Conservation (phyloP, 164 flowering plant species). For the Aristolochia californica region DNA sequence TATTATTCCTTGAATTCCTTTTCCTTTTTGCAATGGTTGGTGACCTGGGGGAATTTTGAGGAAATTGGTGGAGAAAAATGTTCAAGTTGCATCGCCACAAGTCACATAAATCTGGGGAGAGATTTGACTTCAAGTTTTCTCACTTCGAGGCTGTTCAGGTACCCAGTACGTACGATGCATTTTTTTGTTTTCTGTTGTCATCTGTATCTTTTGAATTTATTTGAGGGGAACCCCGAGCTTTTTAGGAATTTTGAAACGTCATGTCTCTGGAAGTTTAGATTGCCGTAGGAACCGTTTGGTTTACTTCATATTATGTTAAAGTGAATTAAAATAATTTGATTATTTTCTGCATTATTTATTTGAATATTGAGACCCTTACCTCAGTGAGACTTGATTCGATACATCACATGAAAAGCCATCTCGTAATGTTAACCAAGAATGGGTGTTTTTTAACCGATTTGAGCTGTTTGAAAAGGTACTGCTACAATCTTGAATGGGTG, state of each 20-base stretch:
- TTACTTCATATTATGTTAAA: neutral
- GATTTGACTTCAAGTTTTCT: conserved; percentile 54
- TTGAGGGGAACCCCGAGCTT: neutral
- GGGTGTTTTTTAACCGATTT: too few species aligned
- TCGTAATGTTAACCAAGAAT: too few species aligned
- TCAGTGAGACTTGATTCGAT: too few species aligned
- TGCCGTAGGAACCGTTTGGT: neutral
- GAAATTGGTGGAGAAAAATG: conserved; percentile 26
- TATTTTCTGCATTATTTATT: too few species aligned
- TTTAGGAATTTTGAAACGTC: neutral
- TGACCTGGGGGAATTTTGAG: too few species aligned
- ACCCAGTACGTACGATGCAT: neutral
- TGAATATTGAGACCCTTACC: too few species aligned
- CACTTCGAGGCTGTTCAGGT: conserved; percentile 53
- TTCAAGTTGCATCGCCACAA: conserved; percentile 49
- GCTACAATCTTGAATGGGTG: too few species aligned
- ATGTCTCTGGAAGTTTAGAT: neutral
- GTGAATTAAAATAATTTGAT: too few species aligned
- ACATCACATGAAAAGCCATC: too few species aligned
- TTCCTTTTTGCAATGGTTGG: too few species aligned
- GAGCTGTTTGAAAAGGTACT: too few species aligned
- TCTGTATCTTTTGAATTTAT: neutral
- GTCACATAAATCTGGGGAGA: conserved; percentile 38
- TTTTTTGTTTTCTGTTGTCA: neutral
- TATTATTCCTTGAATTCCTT: too few species aligned